A percentile compares a stretch with the other conserved stretches of the same genome.
phyloP scores from a whole-genome alignment of 2,329 filamentous ascomycete species.

The Magnaporthales sp. region DNA sequence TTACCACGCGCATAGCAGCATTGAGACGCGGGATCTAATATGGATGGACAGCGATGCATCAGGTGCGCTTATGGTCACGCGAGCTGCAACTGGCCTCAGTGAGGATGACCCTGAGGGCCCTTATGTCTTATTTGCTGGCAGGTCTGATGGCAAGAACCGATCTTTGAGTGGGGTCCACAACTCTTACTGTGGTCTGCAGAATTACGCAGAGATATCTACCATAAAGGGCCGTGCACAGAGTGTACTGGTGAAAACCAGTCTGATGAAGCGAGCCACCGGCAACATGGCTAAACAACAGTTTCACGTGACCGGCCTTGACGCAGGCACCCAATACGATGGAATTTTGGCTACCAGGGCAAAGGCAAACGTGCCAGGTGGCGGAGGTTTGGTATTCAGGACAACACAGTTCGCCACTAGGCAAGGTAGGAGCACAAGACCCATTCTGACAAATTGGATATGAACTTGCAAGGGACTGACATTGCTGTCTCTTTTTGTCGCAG shows the following conservation, averaged over 20 bases:
- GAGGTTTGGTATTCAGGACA: conserved; percentile 63
- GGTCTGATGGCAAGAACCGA: conserved; percentile 44
- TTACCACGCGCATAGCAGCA: conserved; percentile 59
- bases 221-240: conserved; percentile 41
- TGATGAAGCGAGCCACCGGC: conserved; percentile 60
- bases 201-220: conserved; percentile 53
- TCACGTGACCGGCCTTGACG: conserved; percentile 67
- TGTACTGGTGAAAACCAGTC: conserved; percentile 45
- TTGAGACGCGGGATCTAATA: conserved; percentile 48
- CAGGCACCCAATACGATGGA: conserved; percentile 61
- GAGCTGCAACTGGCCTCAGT: conserved; percentile 53
- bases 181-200: conserved; percentile 75
- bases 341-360: conserved; percentile 57
- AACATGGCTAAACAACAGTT: conserved; percentile 80
- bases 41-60: conserved; percentile 80
- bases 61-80: conserved; percentile 71
- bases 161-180: conserved; percentile 61
- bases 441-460: not conserved
- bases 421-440: conserved; percentile 40
- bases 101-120: conserved; percentile 43
- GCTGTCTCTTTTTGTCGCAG: not conserved
- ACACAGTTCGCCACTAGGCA: conserved; percentile 72
- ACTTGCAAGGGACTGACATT: not conserved
- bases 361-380: conserved; percentile 49
- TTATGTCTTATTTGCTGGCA: conserved; percentile 70